Evolutionary conservation across 2,329 filamentous ascomycete genomes (phyloP), one percentile per base, ranked within the genome.

Genomic region (Rasamsonia emersonii): DNA sequence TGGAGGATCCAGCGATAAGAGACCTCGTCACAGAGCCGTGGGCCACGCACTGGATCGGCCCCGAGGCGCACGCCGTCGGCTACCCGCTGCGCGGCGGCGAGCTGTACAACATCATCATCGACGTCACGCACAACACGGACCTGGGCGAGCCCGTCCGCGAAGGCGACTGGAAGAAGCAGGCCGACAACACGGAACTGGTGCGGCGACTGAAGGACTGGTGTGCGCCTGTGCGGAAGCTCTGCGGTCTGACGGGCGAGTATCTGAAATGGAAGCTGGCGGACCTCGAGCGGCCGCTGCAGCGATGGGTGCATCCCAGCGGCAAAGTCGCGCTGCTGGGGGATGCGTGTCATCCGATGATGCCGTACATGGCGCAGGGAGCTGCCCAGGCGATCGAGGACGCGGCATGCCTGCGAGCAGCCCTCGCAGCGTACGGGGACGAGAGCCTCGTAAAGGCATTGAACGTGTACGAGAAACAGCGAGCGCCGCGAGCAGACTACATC

Each of bases 361-460:
- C 77, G 1, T 75, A 81, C 45, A 64, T 79, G 6, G 74, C 70
- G 29, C 76, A 81, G 55, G 77, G 77, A 25, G 76, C 77, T 9
- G 75, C 77, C 10, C 77, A 78, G 64, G 75, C 75, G 5, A 76
- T 79, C 30, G 77, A 82, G 50, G 77, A 81, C 44, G 76, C 71
- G 2, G 73, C 70, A 0, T 5, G 68, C 74, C 2, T 11, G 21
- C 13, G 31, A 28, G 13, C 32, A 3, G 15, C 15, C 3, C 6
- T 18, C 5, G 14, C 8, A 25, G 73, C 73, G 0, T 50, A 81
- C 0, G 76, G 76, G 0, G 73, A 79, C 11, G 35, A 80, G 0
- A 79, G 81, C 49, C 67, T 56, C 49, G 41, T 45, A 17, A 54
- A 55, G 30, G 51, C 67, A 0, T 59, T 77, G 1, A 46, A 51